Evolutionary conservation across 83 land plant species (phyloP).

Genomic region (Thuja plicata): DNA sequence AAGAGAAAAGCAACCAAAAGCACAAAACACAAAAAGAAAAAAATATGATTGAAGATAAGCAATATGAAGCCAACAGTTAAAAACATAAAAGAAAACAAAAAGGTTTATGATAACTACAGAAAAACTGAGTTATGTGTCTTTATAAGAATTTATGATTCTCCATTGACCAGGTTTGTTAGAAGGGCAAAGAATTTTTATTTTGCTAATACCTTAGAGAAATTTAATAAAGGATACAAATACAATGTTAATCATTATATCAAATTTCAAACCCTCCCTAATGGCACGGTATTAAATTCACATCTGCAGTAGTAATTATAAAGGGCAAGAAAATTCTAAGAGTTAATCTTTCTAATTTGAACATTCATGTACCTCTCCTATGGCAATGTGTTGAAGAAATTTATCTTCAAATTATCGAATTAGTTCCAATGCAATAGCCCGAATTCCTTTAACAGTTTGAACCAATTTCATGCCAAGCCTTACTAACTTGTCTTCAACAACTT

Average conservation of each 20-base stretch:
- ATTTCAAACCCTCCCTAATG: no score
- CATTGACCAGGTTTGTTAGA: no score
- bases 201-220: no score
- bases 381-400: conserved; percentile 82
- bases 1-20: neutral
- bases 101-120: no score
- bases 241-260: neutral
- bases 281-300: neutral
- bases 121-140: no score
- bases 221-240: neutral
- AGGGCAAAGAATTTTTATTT: neutral
- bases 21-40: neutral
- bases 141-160: no score
- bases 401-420: conserved; percentile 99
- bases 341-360: neutral
- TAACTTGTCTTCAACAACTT: conserved; percentile 85
- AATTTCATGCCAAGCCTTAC: conserved; percentile 87
- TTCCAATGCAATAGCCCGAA: conserved; percentile 93
- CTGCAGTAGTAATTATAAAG: neutral
- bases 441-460: conserved; percentile 88
- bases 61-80: neutral
- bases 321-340: neutral
- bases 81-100: no score
- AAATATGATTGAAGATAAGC: neutral
- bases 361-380: conserved; percentile 81